phyloP scores from a whole-genome alignment of 768 basidiomycete species.

The Pisolithus orientalis region DNA sequence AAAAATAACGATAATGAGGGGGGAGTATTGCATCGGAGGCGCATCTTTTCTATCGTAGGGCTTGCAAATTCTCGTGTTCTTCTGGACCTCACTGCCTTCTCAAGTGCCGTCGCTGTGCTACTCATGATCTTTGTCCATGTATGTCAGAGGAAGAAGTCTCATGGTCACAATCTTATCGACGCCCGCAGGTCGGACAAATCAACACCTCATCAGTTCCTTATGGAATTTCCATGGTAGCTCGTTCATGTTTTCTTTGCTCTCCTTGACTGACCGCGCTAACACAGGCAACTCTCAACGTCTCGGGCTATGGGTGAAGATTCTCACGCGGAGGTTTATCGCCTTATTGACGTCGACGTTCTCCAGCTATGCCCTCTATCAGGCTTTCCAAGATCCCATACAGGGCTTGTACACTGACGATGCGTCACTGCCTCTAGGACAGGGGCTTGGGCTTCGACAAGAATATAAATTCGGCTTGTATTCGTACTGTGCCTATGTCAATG shows the following conservation, averaged over 20 bases:
- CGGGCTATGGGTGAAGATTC: constrained; percentile 57
- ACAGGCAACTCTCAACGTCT: constrained; percentile 65
- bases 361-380: constrained; percentile 45
- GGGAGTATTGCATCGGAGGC: constrained; percentile 69
- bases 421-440: constrained; percentile 49
- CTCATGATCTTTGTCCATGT: constrained; percentile 82
- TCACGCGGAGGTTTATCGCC: background rate
- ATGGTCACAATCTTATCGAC: constrained; percentile 18
- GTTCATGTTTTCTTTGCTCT: constrained; percentile 2
- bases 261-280: constrained; percentile 11
- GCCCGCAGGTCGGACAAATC: constrained; percentile 68
- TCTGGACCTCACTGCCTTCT: constrained; percentile 9
- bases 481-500: constrained; percentile 66
- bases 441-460: constrained; percentile 57
- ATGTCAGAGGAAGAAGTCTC: constrained; percentile 25
- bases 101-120: constrained; percentile 32
- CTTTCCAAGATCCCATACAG: constrained; percentile 51
- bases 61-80: constrained; percentile 1
- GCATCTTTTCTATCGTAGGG: constrained; percentile 70
- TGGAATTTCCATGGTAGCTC: constrained; percentile 63
- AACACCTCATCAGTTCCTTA: constrained; percentile 69
- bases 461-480: constrained; percentile 82
- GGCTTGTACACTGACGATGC: constrained; percentile 65
- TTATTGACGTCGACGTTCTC: background rate
- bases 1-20: constrained; percentile 43